Conservation (phyloP, 352 stramenopile species). For the Globisporangium recalcitrans region DNA sequence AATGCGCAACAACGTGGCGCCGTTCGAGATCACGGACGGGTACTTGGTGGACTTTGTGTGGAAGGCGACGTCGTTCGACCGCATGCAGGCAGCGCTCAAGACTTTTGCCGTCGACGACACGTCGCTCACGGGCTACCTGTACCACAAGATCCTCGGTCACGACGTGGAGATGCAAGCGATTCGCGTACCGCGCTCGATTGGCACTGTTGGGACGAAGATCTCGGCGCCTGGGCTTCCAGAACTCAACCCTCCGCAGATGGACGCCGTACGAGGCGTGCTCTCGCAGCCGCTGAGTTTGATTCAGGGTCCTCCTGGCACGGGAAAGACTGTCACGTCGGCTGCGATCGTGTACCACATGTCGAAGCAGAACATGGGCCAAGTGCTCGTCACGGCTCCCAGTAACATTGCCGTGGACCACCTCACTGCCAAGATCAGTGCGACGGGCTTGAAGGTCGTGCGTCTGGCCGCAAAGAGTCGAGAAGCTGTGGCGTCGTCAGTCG, state of each 20-base stretch:
- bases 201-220: slow-evolving; percentile 55
- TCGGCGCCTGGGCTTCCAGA: slow-evolving; percentile 94
- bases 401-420: slow-evolving; percentile 98
- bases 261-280: slow-evolving; percentile 94
- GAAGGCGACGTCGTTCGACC: slow-evolving; percentile 98
- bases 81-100: slow-evolving; percentile 99
- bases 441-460: slow-evolving; percentile 96
- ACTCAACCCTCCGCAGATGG: slow-evolving; percentile 97
- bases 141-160: slow-evolving; percentile 98
- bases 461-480: slow-evolving; percentile 98
- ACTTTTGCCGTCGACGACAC: slow-evolving; percentile 98
- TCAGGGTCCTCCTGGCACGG: slow-evolving; percentile 95
- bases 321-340: slow-evolving; percentile 97
- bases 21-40: slow-evolving; percentile 92
- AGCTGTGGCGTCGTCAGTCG: slow-evolving; percentile 91
- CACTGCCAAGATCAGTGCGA: slow-evolving; percentile 97
- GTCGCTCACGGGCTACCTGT: slow-evolving; percentile 98
- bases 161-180: slow-evolving; percentile 94
- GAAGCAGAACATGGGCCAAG: slow-evolving; percentile 97
- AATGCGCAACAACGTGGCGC: slow-evolving; percentile 77
- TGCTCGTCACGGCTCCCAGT: slow-evolving; percentile 97
- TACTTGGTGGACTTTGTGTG: slow-evolving; percentile 99
- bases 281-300: slow-evolving; percentile 97
- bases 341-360: slow-evolving; percentile 99
- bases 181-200: slow-evolving; percentile 58